Conservation (phyloP, 2,329 filamentous ascomycete genomes). For the Graphilbum sp. region DNA sequence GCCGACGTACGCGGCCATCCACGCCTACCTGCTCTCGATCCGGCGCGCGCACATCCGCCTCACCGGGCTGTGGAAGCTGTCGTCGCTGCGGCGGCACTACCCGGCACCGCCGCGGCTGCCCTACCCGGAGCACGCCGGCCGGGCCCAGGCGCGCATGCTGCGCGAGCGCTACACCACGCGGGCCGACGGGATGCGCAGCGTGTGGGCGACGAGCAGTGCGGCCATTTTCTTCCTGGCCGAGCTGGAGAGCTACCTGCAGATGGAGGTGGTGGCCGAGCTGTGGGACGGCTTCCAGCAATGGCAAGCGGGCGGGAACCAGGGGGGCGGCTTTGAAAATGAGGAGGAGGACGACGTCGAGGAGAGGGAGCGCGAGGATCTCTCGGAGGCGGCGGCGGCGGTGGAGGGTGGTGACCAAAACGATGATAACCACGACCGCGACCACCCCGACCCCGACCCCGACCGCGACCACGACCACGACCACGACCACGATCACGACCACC, state of each 20-base stretch:
- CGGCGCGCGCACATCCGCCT: constrained; percentile 73
- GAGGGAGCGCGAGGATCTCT: no score
- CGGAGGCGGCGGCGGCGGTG: no score
- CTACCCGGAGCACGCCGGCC: constrained; percentile 40
- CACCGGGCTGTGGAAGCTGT: constrained; percentile 75
- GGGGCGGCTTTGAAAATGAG: background rate
- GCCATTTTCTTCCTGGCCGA: constrained; percentile 82
- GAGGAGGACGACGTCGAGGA: background rate
- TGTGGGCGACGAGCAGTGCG: constrained; percentile 82
- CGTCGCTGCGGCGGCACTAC: constrained; percentile 58
- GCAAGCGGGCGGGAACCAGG: constrained; percentile 34
- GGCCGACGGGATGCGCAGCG: constrained; percentile 52
- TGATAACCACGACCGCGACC: background rate
- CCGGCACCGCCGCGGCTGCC: constrained; percentile 53
- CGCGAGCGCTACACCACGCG: constrained; percentile 49
- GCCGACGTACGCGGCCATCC: constrained; percentile 66
- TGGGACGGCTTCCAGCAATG: constrained; percentile 69
- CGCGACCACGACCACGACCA: background rate
- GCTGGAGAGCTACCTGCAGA: constrained; percentile 75
- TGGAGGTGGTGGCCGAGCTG: constrained; percentile 66
- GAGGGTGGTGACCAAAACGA: no score
- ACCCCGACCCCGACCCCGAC: background rate
- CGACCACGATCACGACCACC: background rate
- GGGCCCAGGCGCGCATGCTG: constrained; percentile 31
- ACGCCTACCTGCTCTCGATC: constrained; percentile 74